These are phyloP conservation scores for Chlamydomonas sp. DNA, from an alignment of 139 green algal species.

Conservation along the genomic window DNA sequence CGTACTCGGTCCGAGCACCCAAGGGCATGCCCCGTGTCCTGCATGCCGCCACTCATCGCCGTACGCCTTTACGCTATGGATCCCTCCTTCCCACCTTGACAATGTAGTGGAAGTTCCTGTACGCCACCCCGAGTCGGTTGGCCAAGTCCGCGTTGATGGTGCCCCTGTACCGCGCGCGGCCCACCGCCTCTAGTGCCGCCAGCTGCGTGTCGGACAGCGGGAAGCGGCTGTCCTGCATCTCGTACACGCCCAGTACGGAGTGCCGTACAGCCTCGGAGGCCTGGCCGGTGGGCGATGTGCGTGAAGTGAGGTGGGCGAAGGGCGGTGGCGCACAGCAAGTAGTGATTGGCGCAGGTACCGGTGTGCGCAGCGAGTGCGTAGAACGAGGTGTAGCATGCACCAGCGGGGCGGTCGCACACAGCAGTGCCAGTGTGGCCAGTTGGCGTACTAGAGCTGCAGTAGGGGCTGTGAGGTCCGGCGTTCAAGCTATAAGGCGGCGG, in stretches of 20 bases:
- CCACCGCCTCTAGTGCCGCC: constrained; percentile 52
- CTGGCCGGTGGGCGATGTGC: neutral
- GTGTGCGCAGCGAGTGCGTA: too few relatives aligned
- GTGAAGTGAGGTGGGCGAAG: neutral
- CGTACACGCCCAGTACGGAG: constrained; percentile 64
- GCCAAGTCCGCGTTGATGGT: constrained; percentile 66
- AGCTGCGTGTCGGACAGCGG: constrained; percentile 56
- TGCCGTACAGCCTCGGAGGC: constrained; percentile 45
- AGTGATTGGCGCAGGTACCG: neutral
- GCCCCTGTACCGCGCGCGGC: constrained; percentile 45
- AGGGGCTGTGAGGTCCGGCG: too few relatives aligned
- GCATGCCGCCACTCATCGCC: neutral
- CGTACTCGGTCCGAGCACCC: neutral
- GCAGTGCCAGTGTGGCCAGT: too few relatives aligned
- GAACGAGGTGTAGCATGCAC: too few relatives aligned
- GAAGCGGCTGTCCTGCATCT: constrained; percentile 41
- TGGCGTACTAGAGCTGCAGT: too few relatives aligned
- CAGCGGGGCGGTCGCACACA: too few relatives aligned
- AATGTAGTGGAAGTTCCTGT: constrained; percentile 80
- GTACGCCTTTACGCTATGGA: neutral
- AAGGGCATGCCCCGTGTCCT: neutral
- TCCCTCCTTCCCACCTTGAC: constrained; percentile 57
- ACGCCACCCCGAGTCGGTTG: constrained; percentile 45
- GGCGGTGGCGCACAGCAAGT: neutral
- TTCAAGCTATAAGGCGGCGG: too few relatives aligned